Base-by-base conservation (phyloP, 495 filamentous ascomycete genomes). In the Parachaetomium inaequale region DNA sequence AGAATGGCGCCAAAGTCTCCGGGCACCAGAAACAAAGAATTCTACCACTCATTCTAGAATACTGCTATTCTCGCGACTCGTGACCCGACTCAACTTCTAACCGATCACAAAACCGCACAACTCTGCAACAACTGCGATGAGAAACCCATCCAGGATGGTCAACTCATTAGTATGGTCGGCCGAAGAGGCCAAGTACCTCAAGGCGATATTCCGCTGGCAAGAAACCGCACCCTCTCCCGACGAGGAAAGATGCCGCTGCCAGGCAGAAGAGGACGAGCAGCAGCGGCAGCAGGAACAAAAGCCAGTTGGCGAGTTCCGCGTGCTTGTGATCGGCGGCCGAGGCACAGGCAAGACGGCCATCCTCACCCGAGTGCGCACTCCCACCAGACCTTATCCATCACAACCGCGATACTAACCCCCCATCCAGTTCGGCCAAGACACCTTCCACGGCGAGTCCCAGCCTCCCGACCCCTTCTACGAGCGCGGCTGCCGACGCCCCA, bases 261-360 rank as follows among this genome's bases (percentile, higher is more conserved):
- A 62, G 50, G 36, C 61, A 58, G 47, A 43, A 25, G 26, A 59
- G 11, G 31, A 21, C 11, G 43, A n/a, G 12, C 53, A 17, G 21
- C 45, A 21, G 17, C 47, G 29, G n/a, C 23, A 59, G 19, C 34
- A 38, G 6, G 55, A 57, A 19, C 34, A 62, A 23, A 58, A 58
- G 36, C 59, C 70, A 11, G 66, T 61, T 1, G 73, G 71, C 19
- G 72, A 78, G 49, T 75, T 80, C 62, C 71, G 72, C 53, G 61
- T 79, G 26, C 66, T 80, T 17, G 68, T 79, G 28, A 62, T 79
- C 21, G 78, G 78, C 26, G 72, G 67, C 0, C 72, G 75, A 12
- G 75, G 73, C 0, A 69, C 68, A 47, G 77, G 78, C 15, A 80
- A 80, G 65, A 78, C 77, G 2, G 68, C 75, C 14, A 66, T 80